Evolutionary conservation across 225 moss, liverwort and hornwort genomes (phyloP).

Genomic region (Lunularia cruciata): DNA sequence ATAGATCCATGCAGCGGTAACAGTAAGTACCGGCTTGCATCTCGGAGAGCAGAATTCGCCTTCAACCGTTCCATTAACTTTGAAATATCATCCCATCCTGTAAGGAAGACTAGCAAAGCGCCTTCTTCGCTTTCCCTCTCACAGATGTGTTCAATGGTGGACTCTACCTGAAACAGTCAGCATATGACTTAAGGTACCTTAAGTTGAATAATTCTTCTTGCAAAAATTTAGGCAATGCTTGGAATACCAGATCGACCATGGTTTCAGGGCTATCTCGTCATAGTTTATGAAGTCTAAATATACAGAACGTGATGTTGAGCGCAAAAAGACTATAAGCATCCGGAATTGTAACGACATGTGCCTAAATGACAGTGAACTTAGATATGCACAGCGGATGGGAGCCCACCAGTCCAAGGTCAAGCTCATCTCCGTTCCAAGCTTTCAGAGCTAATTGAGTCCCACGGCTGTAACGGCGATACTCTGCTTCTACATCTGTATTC

Average conservation of each 20-base stretch:
- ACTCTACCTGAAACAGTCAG: constrained; percentile 69
- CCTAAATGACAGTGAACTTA: too few species aligned
- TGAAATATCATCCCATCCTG: constrained; percentile 99
- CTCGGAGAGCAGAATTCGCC: constrained; percentile 68
- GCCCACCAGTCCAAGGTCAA: constrained; percentile 79
- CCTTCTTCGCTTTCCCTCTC: constrained; percentile 75
- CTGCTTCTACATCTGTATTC: constrained; percentile 59
- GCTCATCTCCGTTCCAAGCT: constrained; percentile 86
- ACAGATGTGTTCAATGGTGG: constrained; percentile 83
- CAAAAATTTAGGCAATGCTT: too few species aligned
- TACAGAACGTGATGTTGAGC: too few species aligned
- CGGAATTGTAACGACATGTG: too few species aligned
- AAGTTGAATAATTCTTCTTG: too few species aligned
- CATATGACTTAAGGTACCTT: neutral
- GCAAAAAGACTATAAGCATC: too few species aligned
- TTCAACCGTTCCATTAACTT: constrained; percentile 87
- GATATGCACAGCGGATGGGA: neutral
- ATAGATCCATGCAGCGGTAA: constrained; percentile 97
- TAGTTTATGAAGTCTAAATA: too few species aligned
- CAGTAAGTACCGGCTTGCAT: constrained; percentile 62
- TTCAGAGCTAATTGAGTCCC: constrained; percentile 73
- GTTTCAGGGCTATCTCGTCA: too few species aligned
- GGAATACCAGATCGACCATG: too few species aligned
- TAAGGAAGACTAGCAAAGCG: constrained; percentile 88
- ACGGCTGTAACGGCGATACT: constrained; percentile 66